These are phyloP conservation scores for Flueggea neowawraea DNA, from an alignment of 441 rosid genomes.

Conservation along the genomic window DNA sequence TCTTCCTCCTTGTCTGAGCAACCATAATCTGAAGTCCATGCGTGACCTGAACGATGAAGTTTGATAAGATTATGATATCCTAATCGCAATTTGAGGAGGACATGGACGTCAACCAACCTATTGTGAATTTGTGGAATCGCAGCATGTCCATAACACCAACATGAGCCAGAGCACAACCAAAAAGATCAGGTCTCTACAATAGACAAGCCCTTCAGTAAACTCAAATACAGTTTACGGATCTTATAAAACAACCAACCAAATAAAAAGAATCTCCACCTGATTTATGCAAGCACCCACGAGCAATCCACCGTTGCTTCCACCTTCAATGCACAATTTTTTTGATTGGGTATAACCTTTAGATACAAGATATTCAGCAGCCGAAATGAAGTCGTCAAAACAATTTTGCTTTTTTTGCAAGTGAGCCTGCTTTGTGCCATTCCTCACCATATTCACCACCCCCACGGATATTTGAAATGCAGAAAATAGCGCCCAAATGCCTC, in stretches of 20 bases:
- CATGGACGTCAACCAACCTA: slow-evolving; percentile 43
- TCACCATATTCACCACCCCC: slow-evolving; percentile 99
- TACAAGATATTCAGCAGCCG: slow-evolving; percentile 74
- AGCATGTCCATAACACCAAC: slow-evolving; percentile 99
- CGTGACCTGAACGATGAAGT: slow-evolving; percentile 59
- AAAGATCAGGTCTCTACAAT: slow-evolving; percentile 92
- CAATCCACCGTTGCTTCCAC: slow-evolving; percentile 98
- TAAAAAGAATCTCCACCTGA: slow-evolving; percentile 44
- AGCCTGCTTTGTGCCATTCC: slow-evolving; percentile 97
- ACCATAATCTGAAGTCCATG: slow-evolving; percentile 93
- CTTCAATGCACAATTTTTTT: slow-evolving; percentile 85
- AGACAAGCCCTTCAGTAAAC: neutral
- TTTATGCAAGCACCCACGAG: slow-evolving; percentile 94
- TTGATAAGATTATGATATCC: slow-evolving; percentile 6
- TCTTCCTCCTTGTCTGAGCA: slow-evolving; percentile 88
- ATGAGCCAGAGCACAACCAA: slow-evolving; percentile 97
- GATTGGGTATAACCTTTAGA: slow-evolving; percentile 83
- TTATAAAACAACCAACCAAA: slow-evolving; percentile 4
- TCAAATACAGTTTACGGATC: neutral
- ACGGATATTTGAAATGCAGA: slow-evolving; percentile 85
- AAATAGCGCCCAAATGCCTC: slow-evolving; percentile 75
- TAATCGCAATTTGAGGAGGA: neutral
- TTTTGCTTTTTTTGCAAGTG: slow-evolving; percentile 81
- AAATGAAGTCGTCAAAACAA: slow-evolving; percentile 90
- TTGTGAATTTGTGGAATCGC: slow-evolving; percentile 94